Evolutionary conservation across 352 stramenopile genomes (phyloP).

Genomic region (Globisporangium recalcitrans): DNA sequence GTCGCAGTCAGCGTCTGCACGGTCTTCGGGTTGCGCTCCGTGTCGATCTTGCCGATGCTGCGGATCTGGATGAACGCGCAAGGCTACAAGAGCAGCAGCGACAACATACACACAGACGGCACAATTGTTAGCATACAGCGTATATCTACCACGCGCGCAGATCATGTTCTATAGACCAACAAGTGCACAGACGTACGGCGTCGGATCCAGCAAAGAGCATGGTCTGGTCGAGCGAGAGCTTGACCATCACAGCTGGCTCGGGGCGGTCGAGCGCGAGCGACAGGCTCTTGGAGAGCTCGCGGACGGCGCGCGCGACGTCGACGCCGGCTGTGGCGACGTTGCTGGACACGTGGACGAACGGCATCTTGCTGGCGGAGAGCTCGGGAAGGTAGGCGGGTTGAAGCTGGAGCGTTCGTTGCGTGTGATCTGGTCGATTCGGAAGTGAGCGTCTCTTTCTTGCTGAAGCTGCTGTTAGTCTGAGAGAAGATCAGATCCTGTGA

Average conservation of each 20-base stretch:
- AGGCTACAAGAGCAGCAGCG: constrained; percentile 3
- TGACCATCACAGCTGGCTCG: constrained; percentile 17
- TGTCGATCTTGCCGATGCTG: constrained; percentile 25
- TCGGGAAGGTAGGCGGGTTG: too few species aligned
- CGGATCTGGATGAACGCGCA: constrained; percentile 26
- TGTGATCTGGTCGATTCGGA: too few species aligned
- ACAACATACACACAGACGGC: not conserved
- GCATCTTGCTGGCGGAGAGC: constrained; percentile 15
- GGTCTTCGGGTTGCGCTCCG: constrained; percentile 24
- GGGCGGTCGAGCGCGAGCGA: constrained; percentile 18
- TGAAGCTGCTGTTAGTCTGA: too few species aligned
- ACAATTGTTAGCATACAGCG: not conserved
- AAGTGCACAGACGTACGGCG: not conserved
- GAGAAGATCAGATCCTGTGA: too few species aligned
- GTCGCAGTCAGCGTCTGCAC: constrained; percentile 13
- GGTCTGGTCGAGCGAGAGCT: constrained; percentile 21
- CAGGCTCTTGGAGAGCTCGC: constrained; percentile 19
- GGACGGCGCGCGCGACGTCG: constrained; percentile 13
- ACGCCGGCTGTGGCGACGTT: constrained; percentile 18
- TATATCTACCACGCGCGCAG: not conserved
- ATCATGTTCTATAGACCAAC: too few species aligned
- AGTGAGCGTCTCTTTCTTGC: too few species aligned
- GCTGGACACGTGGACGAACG: constrained; percentile 26
- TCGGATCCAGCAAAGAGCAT: constrained; percentile 21
- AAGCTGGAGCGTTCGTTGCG: too few species aligned